These are phyloP conservation scores for Ramalina peruviana DNA, from an alignment of 495 filamentous ascomycete genomes.

Conservation along the genomic window DNA sequence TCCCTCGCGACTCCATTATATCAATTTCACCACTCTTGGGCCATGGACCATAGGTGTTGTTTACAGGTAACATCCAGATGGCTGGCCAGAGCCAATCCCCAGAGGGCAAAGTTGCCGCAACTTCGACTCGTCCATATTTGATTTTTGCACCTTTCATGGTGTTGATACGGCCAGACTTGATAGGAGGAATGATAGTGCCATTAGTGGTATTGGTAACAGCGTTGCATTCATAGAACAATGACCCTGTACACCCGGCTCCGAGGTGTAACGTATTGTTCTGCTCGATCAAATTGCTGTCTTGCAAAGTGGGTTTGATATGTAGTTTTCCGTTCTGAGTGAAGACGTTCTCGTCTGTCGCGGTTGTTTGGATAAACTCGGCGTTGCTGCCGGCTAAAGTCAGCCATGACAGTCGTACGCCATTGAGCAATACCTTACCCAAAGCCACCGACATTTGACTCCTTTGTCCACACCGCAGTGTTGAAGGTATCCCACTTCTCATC, in stretches of 20 bases:
- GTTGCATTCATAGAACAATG: conserved; percentile 56
- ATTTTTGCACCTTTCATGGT: conserved; percentile 54
- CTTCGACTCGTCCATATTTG: conserved; percentile 72
- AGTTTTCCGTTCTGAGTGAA: conserved; percentile 55
- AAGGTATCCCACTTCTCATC: conserved; percentile 55
- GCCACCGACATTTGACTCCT: conserved; percentile 62
- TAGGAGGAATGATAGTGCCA: conserved; percentile 61
- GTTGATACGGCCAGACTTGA: conserved; percentile 64
- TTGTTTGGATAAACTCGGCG: conserved; percentile 69
- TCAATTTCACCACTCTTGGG: conserved; percentile 78
- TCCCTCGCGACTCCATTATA: conserved; percentile 65
- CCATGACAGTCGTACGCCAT: background rate
- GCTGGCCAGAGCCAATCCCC: conserved; percentile 88
- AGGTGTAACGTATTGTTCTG: conserved; percentile 47
- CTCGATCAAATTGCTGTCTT: conserved; percentile 48
- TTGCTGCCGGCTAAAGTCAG: conserved; percentile 37
- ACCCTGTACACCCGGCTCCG: conserved; percentile 48
- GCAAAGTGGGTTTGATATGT: conserved; percentile 62
- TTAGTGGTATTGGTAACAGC: conserved; percentile 53
- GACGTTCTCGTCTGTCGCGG: conserved; percentile 52
- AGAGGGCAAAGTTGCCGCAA: conserved; percentile 54
- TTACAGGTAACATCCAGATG: conserved; percentile 76
- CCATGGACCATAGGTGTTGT: conserved; percentile 62
- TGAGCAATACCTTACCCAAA: conserved; percentile 47
- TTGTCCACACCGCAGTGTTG: conserved; percentile 51